Base-by-base conservation (phyloP, 2,329 filamentous ascomycete species). In the Alternaria hordeiaustralica region DNA sequence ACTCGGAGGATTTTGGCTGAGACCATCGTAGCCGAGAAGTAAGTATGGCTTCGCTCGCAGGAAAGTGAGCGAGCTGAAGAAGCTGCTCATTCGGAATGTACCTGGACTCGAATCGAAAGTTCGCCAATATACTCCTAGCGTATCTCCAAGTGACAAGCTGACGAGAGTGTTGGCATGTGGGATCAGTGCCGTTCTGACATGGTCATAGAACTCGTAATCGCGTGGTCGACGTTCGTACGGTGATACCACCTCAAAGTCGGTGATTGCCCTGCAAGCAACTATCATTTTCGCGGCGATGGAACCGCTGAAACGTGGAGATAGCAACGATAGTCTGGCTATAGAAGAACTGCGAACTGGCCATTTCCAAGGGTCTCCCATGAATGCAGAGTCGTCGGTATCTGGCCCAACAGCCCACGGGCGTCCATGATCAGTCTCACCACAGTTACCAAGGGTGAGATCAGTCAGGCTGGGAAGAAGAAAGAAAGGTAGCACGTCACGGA, bases 221-320 rank as follows among this genome's bases (percentile, higher is more conserved):
- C 36, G 0, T 0, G 36, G 36, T 41, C 0, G 36, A 1, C 4
- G 0, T 5, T 3, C 4, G 1, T 41, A 41, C 1, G 36, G n/a
- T 5, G 4, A 41, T 3, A 41, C 36, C 36, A 41, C 36, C 0
- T 41, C 36, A 1, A 41, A 41, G 0, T 41, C 36, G 1, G 36
- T 41, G 36, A 41, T 0, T 1, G 0, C 36, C 36, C 0, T 41
- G 36, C 36, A 41, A 10, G 36, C 36, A 11, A 41, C 0, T 0
- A 41, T 0, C 36, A 41, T 41, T 4, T 41, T 41, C 5, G 36
- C 36, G 5, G 2, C 36, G 1, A 41, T 41, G 36, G 36, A 18
- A 18, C 36, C 36, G 36, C 36, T 41, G 36, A 41, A 41, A 2
- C 0, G 36, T 0, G 36, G 36, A 1, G 36, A 41, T 1, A 41